Evolutionary conservation across 352 stramenopile species (phyloP), one percentile per base, ranked within the genome.

Genomic region (Phytopythium montanum): DNA sequence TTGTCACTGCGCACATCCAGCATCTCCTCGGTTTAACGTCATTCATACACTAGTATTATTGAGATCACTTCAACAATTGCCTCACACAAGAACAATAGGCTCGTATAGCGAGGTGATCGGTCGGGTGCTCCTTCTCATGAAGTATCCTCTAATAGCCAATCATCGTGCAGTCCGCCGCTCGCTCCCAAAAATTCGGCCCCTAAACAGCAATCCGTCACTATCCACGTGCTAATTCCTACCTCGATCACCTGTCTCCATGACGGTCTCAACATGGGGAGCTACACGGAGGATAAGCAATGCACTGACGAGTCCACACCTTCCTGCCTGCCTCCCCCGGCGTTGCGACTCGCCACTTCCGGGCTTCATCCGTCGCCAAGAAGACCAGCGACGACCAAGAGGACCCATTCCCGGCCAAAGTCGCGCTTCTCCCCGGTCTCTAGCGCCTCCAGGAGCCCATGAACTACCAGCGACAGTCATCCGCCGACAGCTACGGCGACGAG

Each of bases 401-500:
- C 39, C 19, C 18, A 45, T n/a, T n/a, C n/a, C n/a, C n/a, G n/a
- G n/a, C n/a, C n/a, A n/a, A n/a, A 46, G 19, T 46, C 19, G 39
- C 16, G 36, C 36, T 42, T 42, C 36, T 42, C 36, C 36, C 36
- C 68, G 26, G 65, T 65, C 36, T 12, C 8, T 38, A 38, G 33
- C 33, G 14, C 33, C 33, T 12, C 9, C 14, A 8, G 9, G 33
- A 38, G 49, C 57, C 68, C 46, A 62, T 69, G 53, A 49, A 72
- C 41, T 62, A 54, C 29, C 59, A 60, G 33, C 56, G 39, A 16
- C 62, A 60, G 48, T 7, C 55, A 19, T 54, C 55, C 36, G 54
- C 62, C 29, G 19, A 14, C 28, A 18, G 18, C 50, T 54, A 38
- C 49, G n/a, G 28, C 49, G 26, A 38, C 49, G 49, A 21, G 1